These are phyloP conservation scores for Arabidopsis suecica DNA, from an alignment of 345 rosid species.

Conservation along the genomic window DNA sequence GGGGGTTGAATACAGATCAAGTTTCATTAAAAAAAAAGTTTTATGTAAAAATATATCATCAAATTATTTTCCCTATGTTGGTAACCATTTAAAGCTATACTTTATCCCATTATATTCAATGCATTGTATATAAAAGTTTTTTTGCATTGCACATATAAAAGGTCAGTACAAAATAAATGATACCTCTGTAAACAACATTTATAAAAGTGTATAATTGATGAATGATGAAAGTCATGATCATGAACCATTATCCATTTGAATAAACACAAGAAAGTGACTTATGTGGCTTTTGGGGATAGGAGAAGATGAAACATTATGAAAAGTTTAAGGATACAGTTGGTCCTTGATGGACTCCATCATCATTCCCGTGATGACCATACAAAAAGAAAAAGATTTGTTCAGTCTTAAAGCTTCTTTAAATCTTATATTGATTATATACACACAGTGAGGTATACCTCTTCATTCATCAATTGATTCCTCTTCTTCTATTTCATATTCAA, in stretches of 20 bases:
- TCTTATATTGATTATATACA: slow-evolving; percentile 14
- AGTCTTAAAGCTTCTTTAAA: slow-evolving; percentile 24
- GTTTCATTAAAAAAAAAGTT: no score
- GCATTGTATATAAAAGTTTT: background rate
- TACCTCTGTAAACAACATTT: no score
- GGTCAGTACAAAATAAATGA: background rate
- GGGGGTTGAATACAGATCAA: no score
- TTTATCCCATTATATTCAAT: no score
- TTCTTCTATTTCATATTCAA: background rate
- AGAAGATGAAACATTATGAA: slow-evolving; percentile 33
- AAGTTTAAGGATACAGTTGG: slow-evolving; percentile 33
- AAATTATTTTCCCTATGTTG: background rate
- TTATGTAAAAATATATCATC: no score
- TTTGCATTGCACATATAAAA: background rate
- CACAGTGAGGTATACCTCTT: background rate
- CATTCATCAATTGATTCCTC: slow-evolving; percentile 1
- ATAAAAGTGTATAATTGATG: slow-evolving; percentile 5
- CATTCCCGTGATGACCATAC: slow-evolving; percentile 33
- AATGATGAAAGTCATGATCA: slow-evolving; percentile 6
- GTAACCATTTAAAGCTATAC: no score
- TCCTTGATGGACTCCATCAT: slow-evolving; percentile 32
- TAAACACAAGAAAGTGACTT: background rate
- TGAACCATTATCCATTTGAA: slow-evolving; percentile 16
- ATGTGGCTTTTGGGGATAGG: slow-evolving; percentile 10
- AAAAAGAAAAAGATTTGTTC: background rate